phyloP scores from a whole-genome alignment of 306 rosid species.

The Glycine tomentella region DNA sequence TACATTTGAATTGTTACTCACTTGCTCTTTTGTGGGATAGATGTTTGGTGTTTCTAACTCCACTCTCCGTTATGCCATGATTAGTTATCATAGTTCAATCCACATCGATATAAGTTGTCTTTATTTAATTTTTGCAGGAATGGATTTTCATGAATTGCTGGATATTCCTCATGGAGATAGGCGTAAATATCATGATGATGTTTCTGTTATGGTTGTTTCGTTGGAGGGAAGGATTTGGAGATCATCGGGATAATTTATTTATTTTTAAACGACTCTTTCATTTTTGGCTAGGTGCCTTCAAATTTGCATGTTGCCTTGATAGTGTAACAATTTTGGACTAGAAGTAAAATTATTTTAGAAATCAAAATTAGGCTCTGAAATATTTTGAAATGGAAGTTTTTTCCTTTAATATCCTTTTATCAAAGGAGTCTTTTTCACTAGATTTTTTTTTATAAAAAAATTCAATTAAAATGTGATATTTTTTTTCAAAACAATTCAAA shows the following conservation, averaged over 20 bases:
- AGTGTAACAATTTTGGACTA: constrained; percentile 60
- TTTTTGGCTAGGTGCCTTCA: constrained; percentile 50
- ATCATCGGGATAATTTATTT: constrained; percentile 61
- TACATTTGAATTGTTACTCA: constrained; percentile 1
- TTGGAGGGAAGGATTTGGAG: constrained; percentile 76
- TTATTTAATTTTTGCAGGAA: constrained; percentile 47
- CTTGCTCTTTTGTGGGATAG: too few relatives aligned
- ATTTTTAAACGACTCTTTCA: constrained; percentile 22
- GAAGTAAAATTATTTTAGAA: constrained; percentile 53
- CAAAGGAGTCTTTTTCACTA: neutral
- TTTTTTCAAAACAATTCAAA: neutral
- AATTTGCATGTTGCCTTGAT: constrained; percentile 54
- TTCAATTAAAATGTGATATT: neutral
- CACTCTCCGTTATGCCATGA: neutral
- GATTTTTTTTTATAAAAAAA: neutral
- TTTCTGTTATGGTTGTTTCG: constrained; percentile 70
- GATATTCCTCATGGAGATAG: constrained; percentile 74
- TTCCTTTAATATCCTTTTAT: neutral
- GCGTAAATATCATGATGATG: constrained; percentile 74
- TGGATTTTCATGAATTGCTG: constrained; percentile 71
- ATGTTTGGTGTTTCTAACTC: too few relatives aligned
- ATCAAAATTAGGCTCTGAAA: constrained; percentile 40
- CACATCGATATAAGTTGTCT: neutral
- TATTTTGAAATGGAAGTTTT: constrained; percentile 18
- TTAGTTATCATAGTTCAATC: neutral